phyloP scores from a whole-genome alignment of 345 rosid genomes.

The Reutealis trisperma region DNA sequence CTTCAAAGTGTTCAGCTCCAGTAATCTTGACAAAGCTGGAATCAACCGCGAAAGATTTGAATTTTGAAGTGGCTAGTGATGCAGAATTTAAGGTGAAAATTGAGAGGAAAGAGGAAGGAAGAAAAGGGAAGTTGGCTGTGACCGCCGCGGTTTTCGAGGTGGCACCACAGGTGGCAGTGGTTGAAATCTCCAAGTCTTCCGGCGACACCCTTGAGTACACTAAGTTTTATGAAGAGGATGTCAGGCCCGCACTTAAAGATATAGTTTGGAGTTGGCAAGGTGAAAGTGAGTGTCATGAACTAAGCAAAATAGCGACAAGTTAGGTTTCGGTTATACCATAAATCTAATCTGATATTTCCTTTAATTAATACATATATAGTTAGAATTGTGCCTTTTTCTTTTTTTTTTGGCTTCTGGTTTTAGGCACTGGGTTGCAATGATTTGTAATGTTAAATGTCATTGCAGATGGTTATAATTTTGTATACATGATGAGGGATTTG shows the following conservation, averaged over 20 bases:
- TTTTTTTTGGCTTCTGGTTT: background rate
- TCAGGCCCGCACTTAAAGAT: conserved; percentile 50
- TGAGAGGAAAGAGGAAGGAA: conserved; percentile 26
- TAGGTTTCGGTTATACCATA: background rate
- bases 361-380: background rate
- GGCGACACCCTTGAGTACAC: conserved; percentile 52
- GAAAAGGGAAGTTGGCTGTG: conserved; percentile 45
- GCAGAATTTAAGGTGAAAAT: conserved; percentile 21
- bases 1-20: conserved; percentile 21
- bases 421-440: background rate
- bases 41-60: conserved; percentile 15
- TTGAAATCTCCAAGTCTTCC: conserved; percentile 34
- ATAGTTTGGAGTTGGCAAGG: conserved; percentile 59
- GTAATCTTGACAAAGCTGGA: conserved; percentile 20
- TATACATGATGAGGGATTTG: background rate
- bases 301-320: background rate
- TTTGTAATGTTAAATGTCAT: background rate
- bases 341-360: background rate
- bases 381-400: background rate
- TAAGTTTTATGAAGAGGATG: conserved; percentile 44
- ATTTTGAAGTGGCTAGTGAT: conserved; percentile 13
- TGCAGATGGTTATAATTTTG: background rate
- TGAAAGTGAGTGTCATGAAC: background rate
- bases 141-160: conserved; percentile 27
- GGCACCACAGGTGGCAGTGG: conserved; percentile 30